Percentiles rank a stretch among this genome's conserved stretches.
Conservation (phyloP, 306 rosid genomes). For the Quercus wislizeni region DNA sequence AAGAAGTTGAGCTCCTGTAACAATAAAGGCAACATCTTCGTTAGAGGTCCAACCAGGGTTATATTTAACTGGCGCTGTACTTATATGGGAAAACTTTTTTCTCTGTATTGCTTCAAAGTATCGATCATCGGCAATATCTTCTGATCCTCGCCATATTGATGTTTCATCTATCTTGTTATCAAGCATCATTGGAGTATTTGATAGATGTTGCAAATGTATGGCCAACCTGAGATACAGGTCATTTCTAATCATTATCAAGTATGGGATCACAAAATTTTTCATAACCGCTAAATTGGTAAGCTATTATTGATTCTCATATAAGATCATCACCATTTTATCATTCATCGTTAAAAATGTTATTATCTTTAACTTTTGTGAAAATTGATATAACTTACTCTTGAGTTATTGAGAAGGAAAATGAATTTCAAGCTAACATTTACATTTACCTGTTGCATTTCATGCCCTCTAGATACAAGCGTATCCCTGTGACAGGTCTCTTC, state of each 20-base stretch:
- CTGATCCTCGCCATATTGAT: slow-evolving; percentile 56
- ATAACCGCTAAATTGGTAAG: too few species aligned
- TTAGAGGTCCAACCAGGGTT: slow-evolving; percentile 48
- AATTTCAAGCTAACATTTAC: background rate
- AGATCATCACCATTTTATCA: too few species aligned
- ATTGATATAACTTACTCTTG: too few species aligned
- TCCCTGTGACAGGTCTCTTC: slow-evolving; percentile 77
- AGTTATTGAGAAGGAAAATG: background rate
- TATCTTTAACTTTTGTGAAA: too few species aligned
- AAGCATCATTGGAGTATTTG: slow-evolving; percentile 55
- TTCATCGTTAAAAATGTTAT: too few species aligned
- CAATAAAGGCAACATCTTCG: slow-evolving; percentile 46
- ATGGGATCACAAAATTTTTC: too few species aligned
- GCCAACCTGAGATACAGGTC: slow-evolving; percentile 51
- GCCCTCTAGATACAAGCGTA: slow-evolving; percentile 92
- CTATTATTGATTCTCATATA: too few species aligned
- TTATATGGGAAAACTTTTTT: slow-evolving; percentile 64
- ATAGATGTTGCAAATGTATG: slow-evolving; percentile 77
- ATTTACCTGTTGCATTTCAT: slow-evolving; percentile 79
- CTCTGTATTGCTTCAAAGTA: slow-evolving; percentile 58
- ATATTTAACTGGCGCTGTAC: slow-evolving; percentile 67
- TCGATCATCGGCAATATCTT: slow-evolving; percentile 44
- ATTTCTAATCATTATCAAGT: too few species aligned
- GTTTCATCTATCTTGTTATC: slow-evolving; percentile 44
- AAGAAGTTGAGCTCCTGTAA: slow-evolving; percentile 83